phyloP scores from a whole-genome alignment of 2,329 filamentous ascomycete species.

The Aspergillus sp. region DNA sequence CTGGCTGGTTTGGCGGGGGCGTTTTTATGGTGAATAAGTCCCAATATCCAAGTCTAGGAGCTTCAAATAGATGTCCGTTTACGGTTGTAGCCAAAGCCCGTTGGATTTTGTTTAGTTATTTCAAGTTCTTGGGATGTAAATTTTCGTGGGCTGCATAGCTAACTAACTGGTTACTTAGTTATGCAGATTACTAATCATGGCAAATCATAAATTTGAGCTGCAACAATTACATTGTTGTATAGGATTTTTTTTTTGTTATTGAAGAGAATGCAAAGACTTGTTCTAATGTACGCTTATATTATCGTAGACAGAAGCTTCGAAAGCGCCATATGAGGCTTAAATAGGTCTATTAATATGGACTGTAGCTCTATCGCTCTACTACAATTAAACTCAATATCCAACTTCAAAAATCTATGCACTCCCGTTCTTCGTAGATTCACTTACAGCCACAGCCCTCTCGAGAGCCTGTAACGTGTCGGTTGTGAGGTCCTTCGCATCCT shows the following conservation, averaged over 20 bases:
- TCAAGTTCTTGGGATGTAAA: not conserved
- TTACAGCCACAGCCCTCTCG: conserved; percentile 65
- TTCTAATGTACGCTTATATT: too few species aligned
- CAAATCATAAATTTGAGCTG: not conserved
- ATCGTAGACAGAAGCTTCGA: not conserved
- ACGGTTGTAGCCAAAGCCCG: not conserved
- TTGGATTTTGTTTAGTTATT: not conserved
- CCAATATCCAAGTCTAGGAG: not conserved
- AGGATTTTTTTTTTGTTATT: not conserved
- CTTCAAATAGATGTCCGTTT: too few species aligned
- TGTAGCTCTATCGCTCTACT: conserved; percentile 9
- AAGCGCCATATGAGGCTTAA: not conserved
- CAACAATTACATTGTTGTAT: too few species aligned
- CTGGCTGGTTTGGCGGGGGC: not conserved
- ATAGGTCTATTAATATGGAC: conserved; percentile 3
- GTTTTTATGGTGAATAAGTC: not conserved
- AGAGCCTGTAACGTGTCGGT: conserved; percentile 80
- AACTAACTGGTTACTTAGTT: not conserved
- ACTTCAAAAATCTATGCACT: conserved; percentile 14
- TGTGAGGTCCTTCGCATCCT: conserved; percentile 82
- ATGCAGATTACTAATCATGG: conserved; percentile 18
- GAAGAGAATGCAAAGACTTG: not conserved
- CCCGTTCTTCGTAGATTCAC: conserved; percentile 45
- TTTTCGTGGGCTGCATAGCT: conserved; percentile 2
- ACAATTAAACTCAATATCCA: not conserved